Percentiles rank a stretch among this genome's conserved stretches.
Evolutionary conservation across 352 stramenopile genomes (phyloP).

Genomic region (Stramenopiles sp.): DNA sequence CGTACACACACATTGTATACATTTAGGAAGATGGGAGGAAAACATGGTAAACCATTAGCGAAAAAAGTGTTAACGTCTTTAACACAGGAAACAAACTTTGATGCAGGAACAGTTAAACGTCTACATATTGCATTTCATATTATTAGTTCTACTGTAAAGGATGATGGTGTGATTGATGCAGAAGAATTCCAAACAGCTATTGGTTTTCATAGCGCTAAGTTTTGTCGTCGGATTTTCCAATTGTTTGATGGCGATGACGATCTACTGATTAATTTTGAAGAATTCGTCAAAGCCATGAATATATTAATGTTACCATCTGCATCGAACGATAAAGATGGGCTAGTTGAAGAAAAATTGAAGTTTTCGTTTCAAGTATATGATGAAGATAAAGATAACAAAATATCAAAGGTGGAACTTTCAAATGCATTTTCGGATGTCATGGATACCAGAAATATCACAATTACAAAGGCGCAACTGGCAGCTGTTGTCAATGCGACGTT

Average conservation of each 20-base stretch:
- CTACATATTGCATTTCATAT: background rate
- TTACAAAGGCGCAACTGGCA: background rate
- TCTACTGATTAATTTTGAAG: background rate
- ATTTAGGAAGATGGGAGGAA: background rate
- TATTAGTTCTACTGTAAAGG: background rate
- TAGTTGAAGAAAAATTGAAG: background rate
- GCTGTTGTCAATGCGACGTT: background rate
- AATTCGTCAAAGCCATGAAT: background rate
- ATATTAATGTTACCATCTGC: background rate
- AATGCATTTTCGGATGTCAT: background rate
- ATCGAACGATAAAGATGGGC: background rate
- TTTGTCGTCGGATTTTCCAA: background rate
- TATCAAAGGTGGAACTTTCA: background rate
- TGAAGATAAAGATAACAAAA: background rate
- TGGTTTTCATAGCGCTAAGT: background rate
- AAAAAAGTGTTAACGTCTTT: background rate
- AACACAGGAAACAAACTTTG: background rate
- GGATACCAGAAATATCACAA: background rate
- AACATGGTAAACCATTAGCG: background rate
- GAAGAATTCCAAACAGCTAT: background rate
- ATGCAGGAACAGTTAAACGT: background rate
- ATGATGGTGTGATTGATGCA: background rate
- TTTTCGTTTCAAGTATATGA: background rate
- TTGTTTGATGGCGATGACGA: background rate
- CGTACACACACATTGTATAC: too few species aligned